A percentile compares a stretch with the other conserved stretches of the same genome.
These are phyloP conservation scores for Sicyos baderoa DNA, from an alignment of 306 rosid genomes.

Conservation along the genomic window DNA sequence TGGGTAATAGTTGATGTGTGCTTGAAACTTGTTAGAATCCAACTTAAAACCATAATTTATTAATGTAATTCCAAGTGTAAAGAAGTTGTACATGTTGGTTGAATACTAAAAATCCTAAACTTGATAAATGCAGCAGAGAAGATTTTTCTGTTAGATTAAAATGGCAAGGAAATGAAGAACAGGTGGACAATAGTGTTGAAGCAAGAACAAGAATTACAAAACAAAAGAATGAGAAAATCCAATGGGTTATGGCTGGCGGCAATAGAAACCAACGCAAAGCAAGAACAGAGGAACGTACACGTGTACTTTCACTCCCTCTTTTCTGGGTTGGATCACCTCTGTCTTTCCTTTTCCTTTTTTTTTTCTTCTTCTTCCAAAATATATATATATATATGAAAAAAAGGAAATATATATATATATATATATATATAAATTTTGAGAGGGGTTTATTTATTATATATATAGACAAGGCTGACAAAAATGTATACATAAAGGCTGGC, in stretches of 20 bases:
- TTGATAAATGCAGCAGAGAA: constrained; percentile 15
- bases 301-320: background rate
- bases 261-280: background rate
- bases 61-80: too few species aligned
- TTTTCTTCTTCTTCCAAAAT: background rate
- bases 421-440: background rate
- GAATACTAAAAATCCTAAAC: too few species aligned
- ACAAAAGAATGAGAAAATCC: background rate
- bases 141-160: constrained; percentile 14
- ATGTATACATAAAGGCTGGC: constrained; percentile 12
- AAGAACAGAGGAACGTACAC: background rate
- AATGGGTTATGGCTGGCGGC: background rate
- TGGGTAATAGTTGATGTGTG: too few species aligned
- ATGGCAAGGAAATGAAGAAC: background rate
- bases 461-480: constrained; percentile 14
- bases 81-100: too few species aligned
- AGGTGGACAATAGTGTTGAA: too few species aligned
- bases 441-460: background rate
- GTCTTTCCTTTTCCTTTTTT: too few species aligned
- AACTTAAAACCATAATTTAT: too few species aligned
- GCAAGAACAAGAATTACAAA: too few species aligned
- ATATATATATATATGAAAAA: background rate
- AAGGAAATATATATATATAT: background rate
- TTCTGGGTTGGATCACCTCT: constrained; percentile 6
- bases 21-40: too few species aligned